These are phyloP conservation scores for Trichoderma cornu-damae DNA, from an alignment of 2,329 filamentous ascomycete genomes.

Conservation along the genomic window DNA sequence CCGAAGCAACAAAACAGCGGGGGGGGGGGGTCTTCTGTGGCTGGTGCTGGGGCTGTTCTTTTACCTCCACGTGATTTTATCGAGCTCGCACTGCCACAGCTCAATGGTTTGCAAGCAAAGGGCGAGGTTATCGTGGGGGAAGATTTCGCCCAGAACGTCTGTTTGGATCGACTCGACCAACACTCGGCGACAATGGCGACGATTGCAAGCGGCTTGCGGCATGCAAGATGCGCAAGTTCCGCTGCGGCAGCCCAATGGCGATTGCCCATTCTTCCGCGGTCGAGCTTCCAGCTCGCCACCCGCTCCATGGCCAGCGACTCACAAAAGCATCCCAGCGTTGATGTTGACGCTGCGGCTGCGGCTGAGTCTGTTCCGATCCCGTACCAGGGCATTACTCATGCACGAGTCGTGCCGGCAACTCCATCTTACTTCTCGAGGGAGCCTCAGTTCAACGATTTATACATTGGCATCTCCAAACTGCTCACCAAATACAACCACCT, in stretches of 20 bases:
- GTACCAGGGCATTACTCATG: slow-evolving; percentile 40
- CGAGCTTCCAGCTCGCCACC: slow-evolving; percentile 26
- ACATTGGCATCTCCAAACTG: slow-evolving; percentile 67
- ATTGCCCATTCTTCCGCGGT: slow-evolving; percentile 24
- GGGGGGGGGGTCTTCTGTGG: slow-evolving; percentile 17
- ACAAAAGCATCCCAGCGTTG: slow-evolving; percentile 17
- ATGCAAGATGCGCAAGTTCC: slow-evolving; percentile 33
- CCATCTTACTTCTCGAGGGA: slow-evolving; percentile 92
- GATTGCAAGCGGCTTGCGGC: slow-evolving; percentile 33
- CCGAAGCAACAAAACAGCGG: slow-evolving; percentile 23
- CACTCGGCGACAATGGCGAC: slow-evolving; percentile 33
- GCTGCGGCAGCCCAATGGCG: slow-evolving; percentile 30
- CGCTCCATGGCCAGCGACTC: slow-evolving; percentile 25
- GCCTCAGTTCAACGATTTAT: slow-evolving; percentile 79
- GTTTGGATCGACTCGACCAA: slow-evolving; percentile 22
- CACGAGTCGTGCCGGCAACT: slow-evolving; percentile 75
- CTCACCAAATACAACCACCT: slow-evolving; percentile 67
- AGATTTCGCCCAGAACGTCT: slow-evolving; percentile 3
- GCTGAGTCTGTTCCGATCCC: slow-evolving; percentile 28
- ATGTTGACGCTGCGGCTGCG: slow-evolving; percentile 19
- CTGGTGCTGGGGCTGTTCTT: neutral
- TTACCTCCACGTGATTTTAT: slow-evolving; percentile 26
- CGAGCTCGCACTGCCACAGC: neutral
- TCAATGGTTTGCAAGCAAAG: neutral
- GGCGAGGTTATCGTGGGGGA: slow-evolving; percentile 9